Evolutionary conservation across 2,329 filamentous ascomycete species (phyloP).

Genomic region (Coniochaeta sp.): DNA sequence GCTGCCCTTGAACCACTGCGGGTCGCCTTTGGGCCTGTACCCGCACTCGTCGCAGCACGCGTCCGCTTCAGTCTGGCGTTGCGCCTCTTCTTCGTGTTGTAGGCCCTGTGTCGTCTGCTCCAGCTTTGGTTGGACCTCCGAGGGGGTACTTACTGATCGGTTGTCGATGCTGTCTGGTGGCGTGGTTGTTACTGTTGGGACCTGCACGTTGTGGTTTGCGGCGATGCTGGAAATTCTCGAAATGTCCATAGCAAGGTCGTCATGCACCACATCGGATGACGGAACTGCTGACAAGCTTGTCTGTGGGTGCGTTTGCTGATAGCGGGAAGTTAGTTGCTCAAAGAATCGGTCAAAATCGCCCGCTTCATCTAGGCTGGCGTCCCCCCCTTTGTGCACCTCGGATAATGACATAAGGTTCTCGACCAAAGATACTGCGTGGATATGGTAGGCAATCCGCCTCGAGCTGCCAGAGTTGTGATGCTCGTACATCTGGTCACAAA

Average conservation of each 20-base stretch:
- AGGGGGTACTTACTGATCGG: background rate
- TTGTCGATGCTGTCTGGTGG: constrained; percentile 1
- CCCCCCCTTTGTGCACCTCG: constrained; percentile 4
- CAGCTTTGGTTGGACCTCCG: background rate
- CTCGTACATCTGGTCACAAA: constrained; percentile 36
- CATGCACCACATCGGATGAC: background rate
- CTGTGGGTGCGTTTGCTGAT: background rate
- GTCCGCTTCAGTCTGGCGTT: constrained; percentile 27
- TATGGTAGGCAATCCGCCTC: constrained; percentile 33
- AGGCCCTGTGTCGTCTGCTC: constrained; percentile 3
- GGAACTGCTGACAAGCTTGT: background rate
- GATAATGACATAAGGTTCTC: constrained; percentile 26
- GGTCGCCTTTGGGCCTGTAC: constrained; percentile 47
- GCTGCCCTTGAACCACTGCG: constrained; percentile 50
- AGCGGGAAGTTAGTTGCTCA: constrained; percentile 5
- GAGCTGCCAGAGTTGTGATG: constrained; percentile 19
- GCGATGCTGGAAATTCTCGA: background rate
- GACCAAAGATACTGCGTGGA: constrained; percentile 30
- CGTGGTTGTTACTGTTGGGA: constrained; percentile 5
- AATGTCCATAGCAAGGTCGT: background rate
- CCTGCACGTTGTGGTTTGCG: background rate
- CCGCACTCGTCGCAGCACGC: constrained; percentile 43
- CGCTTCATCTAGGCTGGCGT: constrained; percentile 7
- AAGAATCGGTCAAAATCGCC: constrained; percentile 12
- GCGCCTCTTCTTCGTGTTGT: background rate